Evolutionary conservation across 1,284 basidiomycete species (phyloP).

Genomic region (Fomes fomentarius): DNA sequence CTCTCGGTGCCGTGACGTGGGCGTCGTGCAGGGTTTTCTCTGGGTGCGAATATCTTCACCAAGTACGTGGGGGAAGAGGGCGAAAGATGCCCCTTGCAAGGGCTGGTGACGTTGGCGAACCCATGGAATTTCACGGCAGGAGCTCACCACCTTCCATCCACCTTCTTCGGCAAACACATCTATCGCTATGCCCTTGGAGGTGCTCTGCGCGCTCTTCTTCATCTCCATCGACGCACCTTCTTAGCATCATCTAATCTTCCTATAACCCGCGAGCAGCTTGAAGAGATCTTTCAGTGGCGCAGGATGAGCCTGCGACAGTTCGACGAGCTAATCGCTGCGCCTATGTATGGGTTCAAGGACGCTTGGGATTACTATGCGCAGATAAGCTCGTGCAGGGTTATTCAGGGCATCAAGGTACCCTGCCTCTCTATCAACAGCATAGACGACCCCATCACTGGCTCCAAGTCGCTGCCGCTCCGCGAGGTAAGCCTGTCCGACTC

Average conservation of each 20-base stretch:
- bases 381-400: constrained; percentile 26
- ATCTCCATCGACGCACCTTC: constrained; percentile 24
- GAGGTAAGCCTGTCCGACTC: constrained; percentile 4
- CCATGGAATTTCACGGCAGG: constrained; percentile 32
- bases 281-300: constrained; percentile 18
- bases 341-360: constrained; percentile 27
- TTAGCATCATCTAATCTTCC: constrained; percentile 11
- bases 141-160: constrained; percentile 23
- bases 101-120: constrained; percentile 28
- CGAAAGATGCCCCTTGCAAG: constrained; percentile 29
- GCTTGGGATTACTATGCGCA: constrained; percentile 29
- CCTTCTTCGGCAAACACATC: constrained; percentile 22
- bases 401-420: constrained; percentile 24
- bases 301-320: constrained; percentile 25
- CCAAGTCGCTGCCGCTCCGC: constrained; percentile 11
- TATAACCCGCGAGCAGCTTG: constrained; percentile 12
- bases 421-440: constrained; percentile 30
- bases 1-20: neutral
- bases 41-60: constrained; percentile 32
- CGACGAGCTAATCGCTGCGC: constrained; percentile 25
- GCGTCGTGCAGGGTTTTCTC: constrained; percentile 28
- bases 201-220: constrained; percentile 27
- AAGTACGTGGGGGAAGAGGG: constrained; percentile 35
- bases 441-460: constrained; percentile 32
- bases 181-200: constrained; percentile 31